These are phyloP conservation scores for Hygrophila difformis DNA, from an alignment of 257 asterid species.

Conservation along the genomic window DNA sequence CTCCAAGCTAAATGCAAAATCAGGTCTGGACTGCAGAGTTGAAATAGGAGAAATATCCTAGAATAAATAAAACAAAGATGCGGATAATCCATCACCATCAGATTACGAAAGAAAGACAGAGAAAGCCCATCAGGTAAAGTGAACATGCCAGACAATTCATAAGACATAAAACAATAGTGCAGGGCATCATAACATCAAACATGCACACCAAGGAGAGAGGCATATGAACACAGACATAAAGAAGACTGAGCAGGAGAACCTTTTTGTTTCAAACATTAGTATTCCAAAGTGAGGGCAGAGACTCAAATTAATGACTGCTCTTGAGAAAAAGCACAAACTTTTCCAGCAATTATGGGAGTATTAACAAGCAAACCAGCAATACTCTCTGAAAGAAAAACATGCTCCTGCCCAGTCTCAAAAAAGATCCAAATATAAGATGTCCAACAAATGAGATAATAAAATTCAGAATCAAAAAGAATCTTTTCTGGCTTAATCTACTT, in stretches of 20 bases:
- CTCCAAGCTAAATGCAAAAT: constrained; percentile 30
- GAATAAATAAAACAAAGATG: too few species aligned
- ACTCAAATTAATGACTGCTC: constrained; percentile 7
- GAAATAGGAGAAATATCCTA: constrained; percentile 52
- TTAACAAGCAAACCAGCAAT: too few species aligned
- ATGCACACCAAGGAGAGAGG: constrained; percentile 3
- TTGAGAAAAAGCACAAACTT: background rate
- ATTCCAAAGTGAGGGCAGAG: background rate
- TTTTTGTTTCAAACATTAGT: background rate
- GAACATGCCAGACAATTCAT: constrained; percentile 7
- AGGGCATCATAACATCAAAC: constrained; percentile 1
- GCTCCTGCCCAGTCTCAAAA: too few species aligned
- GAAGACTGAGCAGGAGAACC: background rate
- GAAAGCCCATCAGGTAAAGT: constrained; percentile 20
- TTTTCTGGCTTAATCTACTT: too few species aligned
- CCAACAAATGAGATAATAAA: too few species aligned
- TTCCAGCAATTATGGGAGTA: background rate
- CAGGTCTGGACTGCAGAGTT: constrained; percentile 27
- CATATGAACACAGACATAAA: background rate
- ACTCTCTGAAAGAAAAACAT: too few species aligned
- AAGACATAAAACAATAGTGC: background rate
- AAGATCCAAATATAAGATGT: too few species aligned
- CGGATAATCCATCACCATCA: too few species aligned
- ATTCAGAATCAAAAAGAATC: too few species aligned
- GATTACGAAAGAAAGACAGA: constrained; percentile 16